Conservation (phyloP, 2,329 filamentous ascomycete species). For the Fusarium citri region DNA sequence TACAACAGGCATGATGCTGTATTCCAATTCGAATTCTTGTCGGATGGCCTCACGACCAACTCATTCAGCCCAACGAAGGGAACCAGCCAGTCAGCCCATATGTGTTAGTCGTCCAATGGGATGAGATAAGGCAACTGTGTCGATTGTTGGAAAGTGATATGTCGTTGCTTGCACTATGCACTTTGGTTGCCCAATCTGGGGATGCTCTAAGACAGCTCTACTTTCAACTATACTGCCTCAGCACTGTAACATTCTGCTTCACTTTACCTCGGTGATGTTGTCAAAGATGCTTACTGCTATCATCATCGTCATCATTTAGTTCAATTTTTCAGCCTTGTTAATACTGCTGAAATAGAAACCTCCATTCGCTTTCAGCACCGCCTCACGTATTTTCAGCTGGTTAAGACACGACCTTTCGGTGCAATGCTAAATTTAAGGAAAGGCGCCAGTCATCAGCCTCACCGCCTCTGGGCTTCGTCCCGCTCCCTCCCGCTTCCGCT, state of each 20-base stretch:
- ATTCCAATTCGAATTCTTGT: constrained; percentile 18
- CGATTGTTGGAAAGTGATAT: constrained; percentile 32
- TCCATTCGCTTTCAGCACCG: constrained; percentile 30
- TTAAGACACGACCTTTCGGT: constrained; percentile 9
- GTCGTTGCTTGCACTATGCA: constrained; percentile 27
- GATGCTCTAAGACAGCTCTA: constrained; percentile 9
- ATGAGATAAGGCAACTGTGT: background rate
- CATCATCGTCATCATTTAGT: background rate
- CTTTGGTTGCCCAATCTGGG: constrained; percentile 18
- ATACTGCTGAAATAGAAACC: constrained; percentile 22
- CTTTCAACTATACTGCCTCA: constrained; percentile 5
- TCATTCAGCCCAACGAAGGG: constrained; percentile 31
- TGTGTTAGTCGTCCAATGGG: constrained; percentile 24
- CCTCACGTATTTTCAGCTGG: constrained; percentile 32
- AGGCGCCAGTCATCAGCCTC: constrained; percentile 42
- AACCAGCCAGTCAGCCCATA: constrained; percentile 33
- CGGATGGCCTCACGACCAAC: constrained; percentile 36
- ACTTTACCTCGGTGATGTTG: constrained; percentile 7
- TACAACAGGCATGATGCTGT: constrained; percentile 18
- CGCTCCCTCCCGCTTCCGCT: constrained; percentile 45
- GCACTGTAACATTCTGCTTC: constrained; percentile 10
- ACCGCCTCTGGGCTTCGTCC: constrained; percentile 46
- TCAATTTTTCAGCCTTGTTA: constrained; percentile 18
- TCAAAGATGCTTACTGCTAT: background rate
- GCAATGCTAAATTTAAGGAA: constrained; percentile 15